Conservation (phyloP, 306 rosid species). For the Prunus dulcis region DNA sequence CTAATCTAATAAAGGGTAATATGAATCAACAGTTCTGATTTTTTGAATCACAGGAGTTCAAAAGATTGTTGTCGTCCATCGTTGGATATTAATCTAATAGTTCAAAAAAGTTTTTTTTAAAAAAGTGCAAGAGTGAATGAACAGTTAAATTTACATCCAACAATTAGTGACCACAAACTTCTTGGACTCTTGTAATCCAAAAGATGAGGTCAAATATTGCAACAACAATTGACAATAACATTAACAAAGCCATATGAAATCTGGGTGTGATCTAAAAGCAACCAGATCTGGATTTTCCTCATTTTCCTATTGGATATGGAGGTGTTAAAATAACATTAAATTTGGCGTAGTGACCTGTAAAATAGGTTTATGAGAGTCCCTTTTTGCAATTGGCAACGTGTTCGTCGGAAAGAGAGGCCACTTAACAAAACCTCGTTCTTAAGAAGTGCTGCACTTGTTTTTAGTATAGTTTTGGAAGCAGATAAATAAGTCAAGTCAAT, state of each 20-base stretch:
- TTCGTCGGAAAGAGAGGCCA: background rate
- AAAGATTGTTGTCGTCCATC: too few relatives aligned
- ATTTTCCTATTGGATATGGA: background rate
- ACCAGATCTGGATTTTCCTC: constrained; percentile 6
- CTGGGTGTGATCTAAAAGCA: constrained; percentile 3
- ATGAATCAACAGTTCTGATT: background rate
- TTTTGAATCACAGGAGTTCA: too few relatives aligned
- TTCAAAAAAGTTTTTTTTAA: too few relatives aligned
- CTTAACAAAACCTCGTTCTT: background rate
- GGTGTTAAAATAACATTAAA: background rate
- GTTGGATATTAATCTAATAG: too few relatives aligned
- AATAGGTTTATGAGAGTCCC: background rate
- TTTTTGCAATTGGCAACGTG: background rate
- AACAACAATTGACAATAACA: background rate
- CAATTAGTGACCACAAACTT: too few relatives aligned
- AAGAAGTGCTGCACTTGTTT: background rate
- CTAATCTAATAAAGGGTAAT: background rate
- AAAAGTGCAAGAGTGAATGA: too few relatives aligned
- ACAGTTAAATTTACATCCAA: too few relatives aligned
- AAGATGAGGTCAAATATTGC: too few relatives aligned
- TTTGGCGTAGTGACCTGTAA: constrained; percentile 10
- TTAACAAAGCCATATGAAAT: background rate
- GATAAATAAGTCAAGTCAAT: background rate
- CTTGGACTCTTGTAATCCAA: too few relatives aligned
- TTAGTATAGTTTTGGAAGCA: background rate